phyloP scores from a whole-genome alignment of 139 green algal species.

The Micractinium conductrix region DNA sequence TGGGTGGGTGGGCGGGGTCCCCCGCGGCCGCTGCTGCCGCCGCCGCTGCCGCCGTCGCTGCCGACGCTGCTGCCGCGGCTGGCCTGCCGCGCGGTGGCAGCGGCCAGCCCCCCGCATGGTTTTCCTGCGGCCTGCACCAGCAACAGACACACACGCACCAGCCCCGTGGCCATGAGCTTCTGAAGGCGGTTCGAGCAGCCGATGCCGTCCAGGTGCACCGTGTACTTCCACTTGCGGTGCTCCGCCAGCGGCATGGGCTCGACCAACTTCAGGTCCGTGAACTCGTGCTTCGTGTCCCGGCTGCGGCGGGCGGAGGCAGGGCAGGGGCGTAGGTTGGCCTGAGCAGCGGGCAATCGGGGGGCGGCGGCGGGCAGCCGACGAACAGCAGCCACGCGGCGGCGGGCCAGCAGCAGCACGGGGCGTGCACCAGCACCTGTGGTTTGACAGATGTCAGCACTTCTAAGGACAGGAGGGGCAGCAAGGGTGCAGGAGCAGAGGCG shows the following conservation, averaged over 20 bases:
- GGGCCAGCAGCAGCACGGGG: too few species aligned
- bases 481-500: too few species aligned
- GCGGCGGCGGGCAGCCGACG: too few species aligned
- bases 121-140: neutral
- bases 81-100: neutral
- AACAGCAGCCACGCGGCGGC: too few species aligned
- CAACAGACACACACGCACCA: neutral
- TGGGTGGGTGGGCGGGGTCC: neutral
- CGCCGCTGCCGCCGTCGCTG: neutral
- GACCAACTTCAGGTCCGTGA: neutral
- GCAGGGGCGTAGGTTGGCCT: too few species aligned
- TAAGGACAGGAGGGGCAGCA: too few species aligned
- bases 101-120: neutral
- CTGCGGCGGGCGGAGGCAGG: too few species aligned
- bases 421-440: too few species aligned
- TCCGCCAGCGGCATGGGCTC: neutral
- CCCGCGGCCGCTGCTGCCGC: neutral
- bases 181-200: neutral
- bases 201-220: neutral
- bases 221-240: slow-evolving; percentile 6
- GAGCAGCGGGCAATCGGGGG: too few species aligned
- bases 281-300: too few species aligned
- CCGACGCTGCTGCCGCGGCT: neutral
- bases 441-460: too few species aligned
- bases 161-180: slow-evolving; percentile 8